Evolutionary conservation across 2,329 filamentous ascomycete species (phyloP).

Genomic region (Pestalotiopsis sp.): DNA sequence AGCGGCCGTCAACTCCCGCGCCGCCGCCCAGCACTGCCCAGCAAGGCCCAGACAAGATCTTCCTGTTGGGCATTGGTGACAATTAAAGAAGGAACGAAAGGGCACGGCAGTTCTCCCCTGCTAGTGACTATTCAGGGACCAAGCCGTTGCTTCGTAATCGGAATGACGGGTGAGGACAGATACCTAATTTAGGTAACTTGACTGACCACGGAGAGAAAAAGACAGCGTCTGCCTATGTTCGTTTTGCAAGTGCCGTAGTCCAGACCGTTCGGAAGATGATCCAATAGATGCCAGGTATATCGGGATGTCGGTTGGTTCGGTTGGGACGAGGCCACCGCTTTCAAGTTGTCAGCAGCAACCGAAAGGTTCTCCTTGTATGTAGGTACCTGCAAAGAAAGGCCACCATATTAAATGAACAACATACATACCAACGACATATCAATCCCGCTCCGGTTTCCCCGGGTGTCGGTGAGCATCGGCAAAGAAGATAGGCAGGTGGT

Average conservation of each 20-base stretch:
- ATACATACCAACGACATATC: too few relatives aligned
- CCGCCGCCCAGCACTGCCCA: too few relatives aligned
- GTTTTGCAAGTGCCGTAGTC: not conserved
- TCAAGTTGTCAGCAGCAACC: not conserved
- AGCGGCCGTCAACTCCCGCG: too few relatives aligned
- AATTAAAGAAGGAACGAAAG: not conserved
- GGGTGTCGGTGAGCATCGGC: too few relatives aligned
- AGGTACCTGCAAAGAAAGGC: not conserved
- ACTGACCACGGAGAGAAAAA: not conserved
- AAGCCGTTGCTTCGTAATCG: not conserved
- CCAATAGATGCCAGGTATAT: not conserved
- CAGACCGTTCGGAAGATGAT: not conserved
- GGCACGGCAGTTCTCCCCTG: not conserved
- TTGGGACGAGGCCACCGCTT: not conserved
- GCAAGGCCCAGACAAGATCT: not conserved
- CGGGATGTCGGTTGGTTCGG: not conserved
- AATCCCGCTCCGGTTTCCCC: too few relatives aligned
- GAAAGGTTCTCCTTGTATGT: not conserved
- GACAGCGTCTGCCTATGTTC: not conserved
- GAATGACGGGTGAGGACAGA: not conserved
- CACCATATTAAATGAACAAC: too few relatives aligned
- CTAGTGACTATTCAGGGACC: not conserved
- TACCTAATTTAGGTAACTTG: not conserved
- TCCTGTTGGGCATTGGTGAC: not conserved
- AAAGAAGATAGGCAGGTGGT: too few relatives aligned